Evolutionary conservation across 257 asterid species (phyloP), one percentile per base, ranked within the genome.

Genomic region (Capsicum rhomboideum): DNA sequence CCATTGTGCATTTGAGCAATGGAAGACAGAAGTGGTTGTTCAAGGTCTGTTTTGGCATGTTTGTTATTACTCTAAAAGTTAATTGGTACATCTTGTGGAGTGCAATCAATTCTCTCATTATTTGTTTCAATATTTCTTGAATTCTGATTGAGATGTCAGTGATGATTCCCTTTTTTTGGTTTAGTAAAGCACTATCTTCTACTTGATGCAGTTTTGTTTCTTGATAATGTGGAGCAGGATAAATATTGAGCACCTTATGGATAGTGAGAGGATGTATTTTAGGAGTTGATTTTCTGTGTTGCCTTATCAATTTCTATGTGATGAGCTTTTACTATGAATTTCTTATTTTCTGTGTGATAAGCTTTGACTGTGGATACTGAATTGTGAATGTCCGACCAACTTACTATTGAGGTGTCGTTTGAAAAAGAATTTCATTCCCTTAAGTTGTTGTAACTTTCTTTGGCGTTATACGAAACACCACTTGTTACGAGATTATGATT

Each of bases 1-100:
- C 91, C 97, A 95, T 87, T 84, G 90, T 90, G 97, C 99, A 84
- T 97, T 93, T 91, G 99, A 94, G 89, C 95, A 93, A 87, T 93
- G 98, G 98, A 95, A 92, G 91, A 92, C 91, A 87, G 93, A 91
- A 88, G 89, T 86, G 89, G 88, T 64, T 88, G 90, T 84, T 88
- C 92, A 95, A 95, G 99, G 99, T 97, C 91, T 87, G 81, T 49
- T 50, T 75, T 50, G 81, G 26, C 26, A 18, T 50, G 12, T 26
- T n/a, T 50, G 63, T 16, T 26, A 75, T 75, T 52, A 8, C 44
- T 75, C 26, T 75, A 49, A 50, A 75, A 75, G 63, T 75, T 26
- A 49, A 2, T 16, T 52, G 63, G 63, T 4, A 29, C 44, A 75
- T 50, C 81, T 50, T 75, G 44, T 75, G 81, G 61, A 49, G 26